Conservation (phyloP, 83 land plant genomes). For the Picea abies region DNA sequence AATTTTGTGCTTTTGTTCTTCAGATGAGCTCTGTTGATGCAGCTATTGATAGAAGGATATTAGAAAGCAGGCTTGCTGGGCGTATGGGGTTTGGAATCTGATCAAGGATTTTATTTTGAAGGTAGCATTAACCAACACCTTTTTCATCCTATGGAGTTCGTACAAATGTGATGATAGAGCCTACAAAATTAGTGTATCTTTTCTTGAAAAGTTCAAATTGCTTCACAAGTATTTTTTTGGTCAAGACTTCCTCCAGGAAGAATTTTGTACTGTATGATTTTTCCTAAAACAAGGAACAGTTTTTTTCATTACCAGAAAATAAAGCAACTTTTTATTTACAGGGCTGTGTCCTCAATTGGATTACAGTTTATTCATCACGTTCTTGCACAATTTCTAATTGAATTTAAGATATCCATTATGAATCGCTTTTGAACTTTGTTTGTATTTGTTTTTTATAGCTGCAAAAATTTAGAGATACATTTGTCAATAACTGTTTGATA, state of each 20-base stretch:
- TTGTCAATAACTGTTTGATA: background rate
- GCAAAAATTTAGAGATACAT: background rate
- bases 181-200: background rate
- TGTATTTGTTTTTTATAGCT: background rate
- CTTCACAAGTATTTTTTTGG: conserved; percentile 5
- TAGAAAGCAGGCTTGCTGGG: conserved; percentile 57
- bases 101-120: conserved; percentile 2
- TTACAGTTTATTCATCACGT: background rate
- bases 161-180: background rate
- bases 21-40: conserved; percentile 68
- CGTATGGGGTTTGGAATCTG: conserved; percentile 42
- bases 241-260: background rate
- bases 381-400: background rate
- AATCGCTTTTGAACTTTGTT: background rate
- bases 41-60: conserved; percentile 55
- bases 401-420: background rate
- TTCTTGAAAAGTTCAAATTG: conserved; percentile 1
- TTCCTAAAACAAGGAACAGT: background rate
- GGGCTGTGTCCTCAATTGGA: background rate
- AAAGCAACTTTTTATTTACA: background rate
- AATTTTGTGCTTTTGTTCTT: conserved; percentile 15
- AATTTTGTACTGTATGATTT: conserved; percentile 4
- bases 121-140: conserved; percentile 7
- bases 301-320: background rate
- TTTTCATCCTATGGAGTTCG: background rate